These are phyloP conservation scores for Cladosporium sp. DNA, from an alignment of 2,329 filamentous ascomycete genomes.

Conservation along the genomic window DNA sequence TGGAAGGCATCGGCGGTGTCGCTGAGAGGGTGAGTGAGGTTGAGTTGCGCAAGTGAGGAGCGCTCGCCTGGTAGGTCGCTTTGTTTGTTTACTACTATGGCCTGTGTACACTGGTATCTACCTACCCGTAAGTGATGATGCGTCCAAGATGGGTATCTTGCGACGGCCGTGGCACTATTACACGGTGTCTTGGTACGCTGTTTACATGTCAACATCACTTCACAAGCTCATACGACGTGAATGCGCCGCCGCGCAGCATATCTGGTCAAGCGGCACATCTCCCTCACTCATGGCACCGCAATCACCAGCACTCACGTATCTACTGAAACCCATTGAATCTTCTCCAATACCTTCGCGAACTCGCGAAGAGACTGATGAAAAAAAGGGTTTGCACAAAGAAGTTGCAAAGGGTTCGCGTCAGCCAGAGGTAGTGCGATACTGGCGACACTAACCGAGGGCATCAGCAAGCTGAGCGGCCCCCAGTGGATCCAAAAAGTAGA, in stretches of 20 bases:
- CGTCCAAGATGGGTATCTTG: no score
- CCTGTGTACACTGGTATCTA: not conserved
- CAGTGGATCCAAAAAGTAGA: constrained; percentile 11
- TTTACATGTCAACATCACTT: no score
- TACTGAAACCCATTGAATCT: not conserved
- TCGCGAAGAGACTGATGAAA: constrained; percentile 12
- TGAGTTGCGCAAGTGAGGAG: not conserved
- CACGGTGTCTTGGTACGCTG: no score
- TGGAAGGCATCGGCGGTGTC: constrained; percentile 9
- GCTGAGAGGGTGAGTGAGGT: not conserved
- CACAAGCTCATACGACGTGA: no score
- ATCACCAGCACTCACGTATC: not conserved
- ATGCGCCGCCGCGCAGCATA: not conserved
- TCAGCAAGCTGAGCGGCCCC: constrained; percentile 12
- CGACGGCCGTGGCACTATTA: no score
- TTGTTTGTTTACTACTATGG: not conserved
- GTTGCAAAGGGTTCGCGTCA: constrained; percentile 7
- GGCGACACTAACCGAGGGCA: constrained; percentile 12
- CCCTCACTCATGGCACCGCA: not conserved
- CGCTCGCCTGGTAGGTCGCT: no score
- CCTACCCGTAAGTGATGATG: not conserved
- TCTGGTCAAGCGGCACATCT: not conserved
- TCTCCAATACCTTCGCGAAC: constrained; percentile 11
- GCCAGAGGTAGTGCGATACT: constrained; percentile 11
- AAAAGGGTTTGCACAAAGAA: no score